Conservation (phyloP, 257 asterid species). For the Gentiana dahurica region DNA sequence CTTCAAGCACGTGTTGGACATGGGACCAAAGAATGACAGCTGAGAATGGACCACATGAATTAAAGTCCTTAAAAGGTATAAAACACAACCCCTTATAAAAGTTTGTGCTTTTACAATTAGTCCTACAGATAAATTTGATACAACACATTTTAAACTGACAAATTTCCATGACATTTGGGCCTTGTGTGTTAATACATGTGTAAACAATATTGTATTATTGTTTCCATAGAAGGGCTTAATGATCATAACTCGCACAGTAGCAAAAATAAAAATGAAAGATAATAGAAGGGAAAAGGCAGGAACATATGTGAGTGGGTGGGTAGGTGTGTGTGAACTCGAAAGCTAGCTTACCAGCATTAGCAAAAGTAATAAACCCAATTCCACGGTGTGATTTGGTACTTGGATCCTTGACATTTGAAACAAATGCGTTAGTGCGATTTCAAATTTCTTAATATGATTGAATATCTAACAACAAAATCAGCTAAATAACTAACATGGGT, state of each 20-base stretch:
- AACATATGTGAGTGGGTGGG: no score
- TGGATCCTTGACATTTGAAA: conserved; percentile 56
- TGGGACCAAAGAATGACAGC: no score
- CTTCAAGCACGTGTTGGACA: no score
- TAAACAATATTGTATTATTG: no score
- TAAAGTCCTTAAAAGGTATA: no score
- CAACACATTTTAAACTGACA: not conserved
- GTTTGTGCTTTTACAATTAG: not conserved
- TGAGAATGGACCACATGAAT: not conserved
- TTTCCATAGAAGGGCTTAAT: no score
- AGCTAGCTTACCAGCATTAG: conserved; percentile 51
- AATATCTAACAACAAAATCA: no score
- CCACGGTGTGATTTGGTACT: conserved; percentile 92
- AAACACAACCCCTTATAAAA: no score
- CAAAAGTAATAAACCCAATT: conserved; percentile 90
- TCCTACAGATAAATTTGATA: not conserved
- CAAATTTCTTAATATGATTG: not conserved
- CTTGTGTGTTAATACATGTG: no score
- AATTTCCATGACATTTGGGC: not conserved
- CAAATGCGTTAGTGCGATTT: not conserved
- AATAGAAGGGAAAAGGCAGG: no score
- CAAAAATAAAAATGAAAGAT: no score
- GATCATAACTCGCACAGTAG: no score
- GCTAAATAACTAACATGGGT: not conserved
- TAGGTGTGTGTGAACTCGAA: not conserved